Evolutionary conservation across 2,329 filamentous ascomycete species (phyloP).

Genomic region (Trichoderma citrinoviride): DNA sequence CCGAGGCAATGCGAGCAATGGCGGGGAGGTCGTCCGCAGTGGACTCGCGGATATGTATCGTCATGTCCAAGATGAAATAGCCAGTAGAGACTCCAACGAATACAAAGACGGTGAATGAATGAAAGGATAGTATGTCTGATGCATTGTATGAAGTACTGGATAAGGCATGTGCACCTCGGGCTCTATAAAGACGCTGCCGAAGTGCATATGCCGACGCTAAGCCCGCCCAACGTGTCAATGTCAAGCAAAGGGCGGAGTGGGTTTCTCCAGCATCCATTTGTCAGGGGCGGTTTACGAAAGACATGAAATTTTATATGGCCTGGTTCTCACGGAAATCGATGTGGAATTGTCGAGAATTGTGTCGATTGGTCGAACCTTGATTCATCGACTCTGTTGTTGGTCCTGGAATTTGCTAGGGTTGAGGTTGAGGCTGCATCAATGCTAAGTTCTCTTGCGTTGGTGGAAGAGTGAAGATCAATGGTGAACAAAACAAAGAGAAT

Average conservation of each 20-base stretch:
- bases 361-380: no score
- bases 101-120: background rate
- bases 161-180: background rate
- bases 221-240: conserved; percentile 14
- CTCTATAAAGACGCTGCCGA: background rate
- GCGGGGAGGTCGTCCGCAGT: conserved; percentile 27
- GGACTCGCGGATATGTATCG: conserved; percentile 29
- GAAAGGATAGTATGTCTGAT: no score
- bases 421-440: no score
- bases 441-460: no score
- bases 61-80: conserved; percentile 24
- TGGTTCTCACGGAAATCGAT: background rate
- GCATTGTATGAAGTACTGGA: no score
- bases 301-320: background rate
- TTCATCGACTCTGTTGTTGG: no score
- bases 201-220: background rate
- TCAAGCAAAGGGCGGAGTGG: conserved; percentile 17
- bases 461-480: no score
- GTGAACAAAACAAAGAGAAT: no score
- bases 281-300: background rate
- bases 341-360: background rate
- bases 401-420: no score
- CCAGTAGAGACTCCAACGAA: background rate
- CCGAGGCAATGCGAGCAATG: conserved; percentile 28
- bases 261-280: background rate